Percentiles rank a stretch among this genome's conserved stretches.
These are phyloP conservation scores for Colletotrichum lindemuthianum DNA, from an alignment of 2,329 filamentous ascomycete genomes.

Conservation along the genomic window DNA sequence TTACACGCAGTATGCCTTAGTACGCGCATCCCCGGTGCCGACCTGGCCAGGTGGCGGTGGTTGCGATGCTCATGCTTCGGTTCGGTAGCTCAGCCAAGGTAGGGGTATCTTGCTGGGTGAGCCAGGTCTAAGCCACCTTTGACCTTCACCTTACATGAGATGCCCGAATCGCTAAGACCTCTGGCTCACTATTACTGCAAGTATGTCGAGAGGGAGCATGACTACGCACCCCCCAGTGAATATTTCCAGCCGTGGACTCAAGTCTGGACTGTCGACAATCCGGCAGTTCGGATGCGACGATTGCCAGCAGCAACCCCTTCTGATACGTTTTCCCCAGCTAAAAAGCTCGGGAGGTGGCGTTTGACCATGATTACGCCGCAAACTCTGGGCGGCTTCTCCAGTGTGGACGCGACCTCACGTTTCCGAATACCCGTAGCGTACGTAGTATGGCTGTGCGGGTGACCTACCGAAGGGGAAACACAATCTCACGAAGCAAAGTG, in stretches of 20 bases:
- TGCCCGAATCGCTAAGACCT: background rate
- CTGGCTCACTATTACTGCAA: too few relatives aligned
- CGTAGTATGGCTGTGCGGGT: background rate
- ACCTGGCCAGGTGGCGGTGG: background rate
- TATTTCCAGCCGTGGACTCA: conserved; percentile 12
- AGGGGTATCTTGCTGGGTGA: conserved; percentile 15
- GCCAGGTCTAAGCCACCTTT: conserved; percentile 9
- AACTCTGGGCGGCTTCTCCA: conserved; percentile 11
- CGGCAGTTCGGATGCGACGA: background rate
- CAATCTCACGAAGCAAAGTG: background rate
- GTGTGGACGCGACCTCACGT: conserved; percentile 4
- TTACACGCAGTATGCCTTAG: too few relatives aligned
- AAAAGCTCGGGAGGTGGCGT: conserved; percentile 9
- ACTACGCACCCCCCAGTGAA: conserved; percentile 6
- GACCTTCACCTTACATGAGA: conserved; percentile 6
- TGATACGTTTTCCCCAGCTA: too few relatives aligned
- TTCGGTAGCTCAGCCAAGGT: conserved; percentile 2
- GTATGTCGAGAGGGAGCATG: conserved; percentile 16
- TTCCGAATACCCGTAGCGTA: conserved; percentile 13
- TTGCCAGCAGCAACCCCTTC: background rate
- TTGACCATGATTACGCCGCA: conserved; percentile 20
- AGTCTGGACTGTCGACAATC: background rate
- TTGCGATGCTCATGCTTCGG: background rate
- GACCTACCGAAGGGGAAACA: background rate
- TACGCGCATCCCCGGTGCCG: too few relatives aligned